Conservation (phyloP, 768 basidiomycete species). For the Cyathus striatus region DNA sequence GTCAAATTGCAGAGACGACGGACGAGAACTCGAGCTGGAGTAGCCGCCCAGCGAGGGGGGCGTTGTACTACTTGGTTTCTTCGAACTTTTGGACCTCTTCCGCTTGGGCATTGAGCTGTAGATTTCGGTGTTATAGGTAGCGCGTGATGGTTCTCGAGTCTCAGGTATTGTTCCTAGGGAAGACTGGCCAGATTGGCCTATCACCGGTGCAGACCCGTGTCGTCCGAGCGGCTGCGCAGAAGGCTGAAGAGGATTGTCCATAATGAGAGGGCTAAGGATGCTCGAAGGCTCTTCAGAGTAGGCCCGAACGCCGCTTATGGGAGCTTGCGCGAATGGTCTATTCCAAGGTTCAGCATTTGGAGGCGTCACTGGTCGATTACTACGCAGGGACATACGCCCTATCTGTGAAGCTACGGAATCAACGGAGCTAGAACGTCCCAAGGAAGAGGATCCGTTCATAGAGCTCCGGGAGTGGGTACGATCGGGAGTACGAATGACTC, state of each 20-base stretch:
- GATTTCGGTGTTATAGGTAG: too few species aligned
- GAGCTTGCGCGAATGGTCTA: conserved; percentile 18
- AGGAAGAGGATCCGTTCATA: conserved; percentile 9
- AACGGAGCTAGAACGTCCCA: conserved; percentile 7
- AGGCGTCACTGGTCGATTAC: too few species aligned
- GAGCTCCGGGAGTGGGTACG: conserved; percentile 10
- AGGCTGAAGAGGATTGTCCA: conserved; percentile 27
- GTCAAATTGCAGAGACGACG: too few species aligned
- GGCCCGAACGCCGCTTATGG: conserved; percentile 16
- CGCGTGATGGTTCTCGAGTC: conserved; percentile 5
- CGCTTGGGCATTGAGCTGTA: too few species aligned
- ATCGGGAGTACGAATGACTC: conserved; percentile 50
- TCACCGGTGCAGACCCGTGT: conserved; percentile 26
- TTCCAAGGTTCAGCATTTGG: too few species aligned
- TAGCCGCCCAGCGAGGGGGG: too few species aligned
- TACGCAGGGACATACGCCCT: conserved; percentile 13
- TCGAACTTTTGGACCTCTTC: too few species aligned
- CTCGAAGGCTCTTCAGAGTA: conserved; percentile 41
- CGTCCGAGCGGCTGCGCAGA: conserved; percentile 18
- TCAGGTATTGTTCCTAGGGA: conserved; percentile 36
- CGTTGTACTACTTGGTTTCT: too few species aligned
- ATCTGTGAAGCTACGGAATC: conserved; percentile 14
- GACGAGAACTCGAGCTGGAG: too few species aligned
- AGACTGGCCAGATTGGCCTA: conserved; percentile 13
- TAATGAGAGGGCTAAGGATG: conserved; percentile 41